Conservation (phyloP, 768 basidiomycete genomes). For the Agrocybe pediades region DNA sequence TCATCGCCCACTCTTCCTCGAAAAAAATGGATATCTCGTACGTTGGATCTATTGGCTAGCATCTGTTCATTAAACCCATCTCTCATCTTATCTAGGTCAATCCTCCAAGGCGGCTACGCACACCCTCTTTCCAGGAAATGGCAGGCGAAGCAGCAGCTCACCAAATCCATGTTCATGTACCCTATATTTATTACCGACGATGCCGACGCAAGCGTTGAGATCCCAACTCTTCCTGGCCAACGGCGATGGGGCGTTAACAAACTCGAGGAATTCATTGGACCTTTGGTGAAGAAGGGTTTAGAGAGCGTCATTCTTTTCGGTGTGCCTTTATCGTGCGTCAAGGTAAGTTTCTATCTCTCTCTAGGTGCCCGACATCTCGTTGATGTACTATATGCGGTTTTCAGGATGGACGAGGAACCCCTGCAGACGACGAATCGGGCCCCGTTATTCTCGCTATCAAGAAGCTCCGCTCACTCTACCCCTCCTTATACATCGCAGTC, state of each 20-base stretch:
- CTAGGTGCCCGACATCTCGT: background rate
- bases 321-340: slow-evolving; percentile 78
- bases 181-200: slow-evolving; percentile 99
- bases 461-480: slow-evolving; percentile 76
- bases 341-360: slow-evolving; percentile 46
- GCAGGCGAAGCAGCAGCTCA: slow-evolving; percentile 79
- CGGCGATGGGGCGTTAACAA: slow-evolving; percentile 94
- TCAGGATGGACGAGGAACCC: slow-evolving; percentile 83
- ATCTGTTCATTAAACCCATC: background rate
- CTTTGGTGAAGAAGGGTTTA: slow-evolving; percentile 88
- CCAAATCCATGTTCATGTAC: slow-evolving; percentile 97
- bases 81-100: slow-evolving; percentile 44
- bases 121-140: slow-evolving; percentile 88
- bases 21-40: slow-evolving; percentile 23
- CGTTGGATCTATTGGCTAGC: background rate
- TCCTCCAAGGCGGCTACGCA: slow-evolving; percentile 91
- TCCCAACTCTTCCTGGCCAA: slow-evolving; percentile 82
- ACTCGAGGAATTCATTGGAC: slow-evolving; percentile 83
- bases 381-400: background rate
- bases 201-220: slow-evolving; percentile 78
- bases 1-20: background rate
- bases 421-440: slow-evolving; percentile 87
- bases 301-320: slow-evolving; percentile 94
- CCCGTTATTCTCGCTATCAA: slow-evolving; percentile 95
- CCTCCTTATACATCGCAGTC: slow-evolving; percentile 83